Evolutionary conservation across 1,139 yeast species (phyloP).

Genomic region (Sugiyamaella grinbergsii): DNA sequence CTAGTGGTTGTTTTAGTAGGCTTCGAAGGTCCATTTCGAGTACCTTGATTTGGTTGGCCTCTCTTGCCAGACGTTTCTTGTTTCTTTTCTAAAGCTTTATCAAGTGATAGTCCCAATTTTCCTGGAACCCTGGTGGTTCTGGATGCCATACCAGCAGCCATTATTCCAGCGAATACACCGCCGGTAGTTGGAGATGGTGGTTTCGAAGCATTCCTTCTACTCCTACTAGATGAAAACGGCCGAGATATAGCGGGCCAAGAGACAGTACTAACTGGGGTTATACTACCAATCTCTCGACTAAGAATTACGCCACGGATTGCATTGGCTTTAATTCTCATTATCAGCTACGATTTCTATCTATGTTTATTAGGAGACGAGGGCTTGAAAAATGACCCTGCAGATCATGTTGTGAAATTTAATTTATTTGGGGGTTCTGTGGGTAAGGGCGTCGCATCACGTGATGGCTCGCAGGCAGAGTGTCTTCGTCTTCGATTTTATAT

Average conservation of each 20-base stretch:
- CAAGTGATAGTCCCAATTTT: not conserved
- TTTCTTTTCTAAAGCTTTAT: conserved; percentile 2
- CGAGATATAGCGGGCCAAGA: not conserved
- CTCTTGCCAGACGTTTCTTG: too few species aligned
- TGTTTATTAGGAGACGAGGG: not conserved
- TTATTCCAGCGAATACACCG: conserved; percentile 21
- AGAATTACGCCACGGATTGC: not conserved
- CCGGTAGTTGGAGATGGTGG: conserved; percentile 11
- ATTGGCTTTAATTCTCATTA: conserved; percentile 1
- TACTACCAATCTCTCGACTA: not conserved
- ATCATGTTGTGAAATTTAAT: not conserved
- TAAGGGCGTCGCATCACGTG: not conserved
- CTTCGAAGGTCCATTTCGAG: too few species aligned
- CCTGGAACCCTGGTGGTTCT: conserved; percentile 3
- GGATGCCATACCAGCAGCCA: conserved; percentile 26
- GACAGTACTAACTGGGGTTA: not conserved
- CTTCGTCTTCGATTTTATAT: too few species aligned
- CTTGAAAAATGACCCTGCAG: conserved; percentile 7
- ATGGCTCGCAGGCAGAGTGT: not conserved
- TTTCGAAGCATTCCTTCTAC: not conserved
- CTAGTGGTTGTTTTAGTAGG: too few species aligned
- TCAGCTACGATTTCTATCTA: not conserved
- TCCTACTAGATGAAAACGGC: not conserved
- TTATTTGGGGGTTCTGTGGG: too few species aligned
- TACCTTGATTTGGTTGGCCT: too few species aligned